phyloP scores from a whole-genome alignment of 345 rosid genomes.

The Hibiscus tridactylites region DNA sequence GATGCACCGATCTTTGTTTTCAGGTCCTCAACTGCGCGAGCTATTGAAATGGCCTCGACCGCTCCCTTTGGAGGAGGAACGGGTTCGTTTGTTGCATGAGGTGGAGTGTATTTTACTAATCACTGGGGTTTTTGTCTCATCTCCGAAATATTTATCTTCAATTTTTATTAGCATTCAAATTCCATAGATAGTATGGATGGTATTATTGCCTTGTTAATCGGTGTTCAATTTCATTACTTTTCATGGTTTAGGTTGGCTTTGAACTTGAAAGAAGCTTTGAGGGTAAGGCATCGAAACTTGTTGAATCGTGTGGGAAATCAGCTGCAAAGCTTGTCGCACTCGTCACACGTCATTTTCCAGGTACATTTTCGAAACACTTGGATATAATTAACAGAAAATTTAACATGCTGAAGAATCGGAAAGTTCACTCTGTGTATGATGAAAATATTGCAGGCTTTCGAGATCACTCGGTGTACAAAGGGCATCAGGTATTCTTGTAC shows the following conservation, averaged over 20 bases:
- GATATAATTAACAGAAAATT: not conserved
- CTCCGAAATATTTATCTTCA: slow-evolving; percentile 2
- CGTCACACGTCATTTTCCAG: slow-evolving; percentile 58
- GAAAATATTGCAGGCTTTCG: slow-evolving; percentile 42
- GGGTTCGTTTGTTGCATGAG: slow-evolving; percentile 67
- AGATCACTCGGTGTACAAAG: slow-evolving; percentile 71
- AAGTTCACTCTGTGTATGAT: slow-evolving; percentile 2
- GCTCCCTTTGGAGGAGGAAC: slow-evolving; percentile 78
- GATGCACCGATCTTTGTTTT: not conserved
- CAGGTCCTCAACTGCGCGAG: slow-evolving; percentile 56
- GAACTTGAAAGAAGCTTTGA: slow-evolving; percentile 61
- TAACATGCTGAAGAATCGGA: not conserved
- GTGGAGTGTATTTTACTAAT: slow-evolving; percentile 15
- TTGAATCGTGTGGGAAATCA: slow-evolving; percentile 61
- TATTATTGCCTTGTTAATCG: not conserved
- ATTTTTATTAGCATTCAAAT: not conserved
- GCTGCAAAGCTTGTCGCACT: slow-evolving; percentile 70
- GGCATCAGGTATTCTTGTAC: slow-evolving; percentile 67
- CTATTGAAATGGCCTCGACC: slow-evolving; percentile 76
- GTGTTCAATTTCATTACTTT: slow-evolving; percentile 9
- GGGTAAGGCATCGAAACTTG: slow-evolving; percentile 63
- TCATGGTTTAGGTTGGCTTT: slow-evolving; percentile 48
- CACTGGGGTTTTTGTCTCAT: not conserved
- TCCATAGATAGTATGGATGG: not conserved
- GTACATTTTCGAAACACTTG: slow-evolving; percentile 20